Evolutionary conservation across 1,139 yeast species (phyloP).

Genomic region (Magnusiomyces sp.): DNA sequence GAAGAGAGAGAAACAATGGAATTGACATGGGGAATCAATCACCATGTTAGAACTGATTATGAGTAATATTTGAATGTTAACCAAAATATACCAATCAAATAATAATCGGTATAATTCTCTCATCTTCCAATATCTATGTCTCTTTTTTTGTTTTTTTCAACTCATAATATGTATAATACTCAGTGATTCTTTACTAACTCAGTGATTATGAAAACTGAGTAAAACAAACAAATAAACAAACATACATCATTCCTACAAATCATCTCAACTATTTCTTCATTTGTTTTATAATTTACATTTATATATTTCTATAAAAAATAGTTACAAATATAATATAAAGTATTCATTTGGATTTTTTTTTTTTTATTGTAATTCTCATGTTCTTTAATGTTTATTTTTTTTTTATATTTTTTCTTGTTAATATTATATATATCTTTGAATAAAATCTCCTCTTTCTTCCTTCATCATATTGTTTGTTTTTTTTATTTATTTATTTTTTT

Average conservation of each 20-base stretch:
- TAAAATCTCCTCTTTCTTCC: not conserved
- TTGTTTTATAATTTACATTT: too few species aligned
- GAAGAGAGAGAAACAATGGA: too few species aligned
- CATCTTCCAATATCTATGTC: too few species aligned
- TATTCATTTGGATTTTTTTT: not conserved
- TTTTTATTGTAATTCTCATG: not conserved
- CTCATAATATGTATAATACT: too few species aligned
- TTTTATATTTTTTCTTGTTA: not conserved
- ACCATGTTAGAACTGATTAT: too few species aligned
- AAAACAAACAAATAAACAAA: not conserved
- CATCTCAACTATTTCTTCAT: too few species aligned
- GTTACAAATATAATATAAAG: not conserved
- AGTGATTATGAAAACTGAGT: not conserved
- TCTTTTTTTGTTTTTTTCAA: too few species aligned
- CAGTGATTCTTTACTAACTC: slow-evolving; percentile 13
- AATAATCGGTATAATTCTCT: too few species aligned
- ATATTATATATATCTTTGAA: not conserved
- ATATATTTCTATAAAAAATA: slow-evolving; percentile 8
- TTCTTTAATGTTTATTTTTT: not conserved
- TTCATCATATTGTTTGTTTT: not conserved
- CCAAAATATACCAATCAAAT: too few species aligned
- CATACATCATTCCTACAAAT: too few species aligned
- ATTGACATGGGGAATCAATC: too few species aligned
- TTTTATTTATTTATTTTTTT: not conserved
- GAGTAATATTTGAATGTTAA: too few species aligned